phyloP scores from a whole-genome alignment of 257 asterid species.

The Jacaranda mimosifolia region DNA sequence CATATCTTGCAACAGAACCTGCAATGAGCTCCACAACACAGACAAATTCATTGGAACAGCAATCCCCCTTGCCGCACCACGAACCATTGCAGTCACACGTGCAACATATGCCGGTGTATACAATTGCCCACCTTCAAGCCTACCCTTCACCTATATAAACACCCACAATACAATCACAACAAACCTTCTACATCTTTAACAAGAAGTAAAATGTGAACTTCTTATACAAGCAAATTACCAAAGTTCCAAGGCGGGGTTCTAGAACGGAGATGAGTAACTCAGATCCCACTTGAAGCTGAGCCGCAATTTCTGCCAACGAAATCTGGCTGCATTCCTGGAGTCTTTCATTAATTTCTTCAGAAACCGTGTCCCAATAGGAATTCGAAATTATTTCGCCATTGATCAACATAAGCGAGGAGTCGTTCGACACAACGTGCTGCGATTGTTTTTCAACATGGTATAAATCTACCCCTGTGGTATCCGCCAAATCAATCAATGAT shows the following conservation, averaged over 20 bases:
- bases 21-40: constrained; percentile 87
- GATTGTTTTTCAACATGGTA: constrained; percentile 93
- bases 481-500: constrained; percentile 88
- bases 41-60: constrained; percentile 89
- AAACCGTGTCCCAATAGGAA: constrained; percentile 84
- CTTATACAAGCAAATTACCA: constrained; percentile 54
- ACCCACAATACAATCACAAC: constrained; percentile 30
- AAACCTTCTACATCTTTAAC: constrained; percentile 12
- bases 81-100: constrained; percentile 94
- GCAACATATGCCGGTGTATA: constrained; percentile 98
- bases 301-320: constrained; percentile 94
- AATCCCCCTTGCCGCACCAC: constrained; percentile 96
- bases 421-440: constrained; percentile 68
- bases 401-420: constrained; percentile 73
- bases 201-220: neutral
- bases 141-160: constrained; percentile 79
- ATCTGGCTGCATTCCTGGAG: constrained; percentile 98
- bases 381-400: constrained; percentile 91
- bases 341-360: constrained; percentile 93
- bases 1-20: constrained; percentile 79
- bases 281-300: constrained; percentile 90
- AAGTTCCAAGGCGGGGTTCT: constrained; percentile 88
- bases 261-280: constrained; percentile 79
- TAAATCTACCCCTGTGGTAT: constrained; percentile 75
- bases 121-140: constrained; percentile 98